Evolutionary conservation across 192 early-diverging fungal species (phyloP), one percentile per base, ranked within the genome.

Genomic region (Coemansia sp.): DNA sequence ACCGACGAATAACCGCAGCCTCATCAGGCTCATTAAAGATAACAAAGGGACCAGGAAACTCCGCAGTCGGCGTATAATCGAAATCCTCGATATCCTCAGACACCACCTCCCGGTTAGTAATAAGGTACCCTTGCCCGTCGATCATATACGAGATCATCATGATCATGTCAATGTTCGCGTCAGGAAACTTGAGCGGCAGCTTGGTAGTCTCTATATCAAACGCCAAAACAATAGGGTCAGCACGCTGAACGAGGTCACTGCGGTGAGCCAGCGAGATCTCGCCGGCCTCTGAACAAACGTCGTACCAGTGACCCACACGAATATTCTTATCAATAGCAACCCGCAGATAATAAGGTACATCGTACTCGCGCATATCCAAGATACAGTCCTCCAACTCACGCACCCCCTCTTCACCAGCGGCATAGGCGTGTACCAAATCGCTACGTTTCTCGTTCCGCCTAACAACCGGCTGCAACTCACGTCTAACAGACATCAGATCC

Each of bases 131-230:
- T 91, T 93, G 92, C 22, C 95, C 98, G 66, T 98, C 96, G 61
- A 99, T 93, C 98, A 99, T 99, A 78, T 99, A 99, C 34, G 97
- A 98, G 72, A 99, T 97, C 98, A 99, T 99, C 95, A 98, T 99
- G 69, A 99, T 94, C 44, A 88, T 89, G 76, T 99, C 98, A 36
- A 91, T 90, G 4, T 80, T 57, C 0, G 95, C 87, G 68, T 98
- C 98, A 9, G 98, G 98, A 68, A 99, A 99, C 80, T 97, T 98
- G 36, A 99, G 88, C 36, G 98, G 98, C 36, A 95, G 78, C 77
- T 99, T 99, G 36, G 97, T 96, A 0, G 95, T 97, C 85, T 99
- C 98, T 65, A 99, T 99, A 86, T 98, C 96, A 74, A 96, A 99
- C 0, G 96, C 98, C 36, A 98, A 71, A 1, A 98, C 90, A 0